Evolutionary conservation across 2,329 filamentous ascomycete species (phyloP).

Genomic region (Lachnellula suecica): DNA sequence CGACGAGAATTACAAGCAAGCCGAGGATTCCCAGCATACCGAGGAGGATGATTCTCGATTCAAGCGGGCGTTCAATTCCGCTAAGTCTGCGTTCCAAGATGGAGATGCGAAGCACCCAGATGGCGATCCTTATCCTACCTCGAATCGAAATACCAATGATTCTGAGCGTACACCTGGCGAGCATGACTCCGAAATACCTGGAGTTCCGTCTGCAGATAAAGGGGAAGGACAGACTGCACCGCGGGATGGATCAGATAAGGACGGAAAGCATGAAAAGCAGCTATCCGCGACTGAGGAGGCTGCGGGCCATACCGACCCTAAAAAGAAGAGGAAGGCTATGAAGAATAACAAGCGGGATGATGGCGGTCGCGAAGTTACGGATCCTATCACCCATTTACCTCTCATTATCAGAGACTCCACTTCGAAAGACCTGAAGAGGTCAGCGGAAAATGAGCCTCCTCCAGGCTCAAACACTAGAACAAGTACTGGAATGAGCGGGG

Average conservation of each 20-base stretch:
- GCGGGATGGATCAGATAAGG: constrained; percentile 3
- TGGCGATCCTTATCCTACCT: constrained; percentile 25
- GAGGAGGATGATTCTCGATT: constrained; percentile 25
- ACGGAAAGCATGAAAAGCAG: background rate
- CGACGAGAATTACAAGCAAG: constrained; percentile 17
- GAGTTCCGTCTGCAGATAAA: constrained; percentile 1
- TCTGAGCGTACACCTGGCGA: constrained; percentile 9
- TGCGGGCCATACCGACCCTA: constrained; percentile 21
- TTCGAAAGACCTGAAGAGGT: constrained; percentile 45
- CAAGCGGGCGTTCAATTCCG: constrained; percentile 21
- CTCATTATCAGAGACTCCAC: constrained; percentile 56
- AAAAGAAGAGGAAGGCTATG: constrained; percentile 28
- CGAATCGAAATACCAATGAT: constrained; percentile 21
- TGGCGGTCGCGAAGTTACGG: constrained; percentile 50
- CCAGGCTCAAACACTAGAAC: constrained; percentile 13
- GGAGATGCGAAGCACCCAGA: constrained; percentile 20
- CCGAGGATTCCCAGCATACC: constrained; percentile 24
- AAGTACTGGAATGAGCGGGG: constrained; percentile 41
- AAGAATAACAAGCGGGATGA: constrained; percentile 22
- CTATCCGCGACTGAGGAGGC: constrained; percentile 24
- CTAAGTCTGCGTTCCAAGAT: constrained; percentile 23
- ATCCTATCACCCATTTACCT: constrained; percentile 58
- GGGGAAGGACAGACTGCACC: background rate
- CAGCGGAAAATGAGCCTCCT: constrained; percentile 30
- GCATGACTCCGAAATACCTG: constrained; percentile 19